Percentiles rank a stretch among this genome's conserved stretches.
Evolutionary conservation across 345 rosid genomes (phyloP).

Genomic region (Cardamine resedifolia): DNA sequence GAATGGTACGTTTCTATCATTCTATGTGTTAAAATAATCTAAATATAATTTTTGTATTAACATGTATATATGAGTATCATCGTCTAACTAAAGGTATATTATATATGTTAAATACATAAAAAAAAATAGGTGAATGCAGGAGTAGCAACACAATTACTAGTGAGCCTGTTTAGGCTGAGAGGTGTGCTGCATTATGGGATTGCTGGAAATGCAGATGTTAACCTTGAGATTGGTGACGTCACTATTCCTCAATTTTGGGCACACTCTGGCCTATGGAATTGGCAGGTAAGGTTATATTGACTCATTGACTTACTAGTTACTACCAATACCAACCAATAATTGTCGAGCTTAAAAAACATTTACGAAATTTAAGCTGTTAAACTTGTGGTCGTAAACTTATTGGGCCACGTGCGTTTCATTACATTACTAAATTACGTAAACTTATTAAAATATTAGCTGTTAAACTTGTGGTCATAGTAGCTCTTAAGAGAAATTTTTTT

Average conservation of each 20-base stretch:
- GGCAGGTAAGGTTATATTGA: conserved; percentile 54
- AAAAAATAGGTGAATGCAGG: conserved; percentile 67
- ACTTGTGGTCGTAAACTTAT: background rate
- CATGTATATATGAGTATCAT: too few species aligned
- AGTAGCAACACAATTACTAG: conserved; percentile 52
- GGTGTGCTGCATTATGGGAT: conserved; percentile 79
- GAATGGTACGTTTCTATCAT: conserved; percentile 50
- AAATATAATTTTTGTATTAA: too few species aligned
- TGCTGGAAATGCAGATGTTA: conserved; percentile 66
- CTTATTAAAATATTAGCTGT: background rate
- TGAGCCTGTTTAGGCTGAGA: conserved; percentile 52
- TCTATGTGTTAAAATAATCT: too few species aligned
- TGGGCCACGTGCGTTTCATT: background rate
- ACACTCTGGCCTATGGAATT: conserved; percentile 74
- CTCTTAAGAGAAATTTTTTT: too few species aligned
- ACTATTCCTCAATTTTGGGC: conserved; percentile 71
- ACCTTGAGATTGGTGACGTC: conserved; percentile 62
- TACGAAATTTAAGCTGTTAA: background rate
- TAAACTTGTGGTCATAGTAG: background rate
- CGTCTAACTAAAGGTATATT: background rate
- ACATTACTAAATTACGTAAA: background rate
- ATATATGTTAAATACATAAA: background rate
- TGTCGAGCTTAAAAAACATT: background rate
- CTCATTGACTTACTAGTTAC: too few species aligned
- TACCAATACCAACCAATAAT: background rate